Percentiles rank a stretch among this genome's conserved stretches.
Evolutionary conservation across 208 protist species (phyloP).

Genomic region (Crithidia fasciculata): DNA sequence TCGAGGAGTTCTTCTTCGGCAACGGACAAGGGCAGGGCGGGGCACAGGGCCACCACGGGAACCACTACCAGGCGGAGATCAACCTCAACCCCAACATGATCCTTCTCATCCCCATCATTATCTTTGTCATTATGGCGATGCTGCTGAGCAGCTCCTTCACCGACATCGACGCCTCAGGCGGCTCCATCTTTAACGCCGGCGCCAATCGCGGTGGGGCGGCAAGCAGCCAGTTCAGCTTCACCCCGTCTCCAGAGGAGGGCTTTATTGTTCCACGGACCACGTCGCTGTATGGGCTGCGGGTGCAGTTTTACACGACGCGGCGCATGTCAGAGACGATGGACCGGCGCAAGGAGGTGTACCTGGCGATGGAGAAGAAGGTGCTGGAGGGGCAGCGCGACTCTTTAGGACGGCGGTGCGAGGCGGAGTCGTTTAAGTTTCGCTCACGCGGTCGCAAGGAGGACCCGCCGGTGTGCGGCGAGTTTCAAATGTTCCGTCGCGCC

Average conservation of each 20-base stretch:
- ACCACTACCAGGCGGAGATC: constrained; percentile 43
- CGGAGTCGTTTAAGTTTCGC: constrained; percentile 73
- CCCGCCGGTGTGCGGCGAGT: constrained; percentile 69
- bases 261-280: constrained; percentile 59
- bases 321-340: constrained; percentile 63
- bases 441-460: constrained; percentile 62
- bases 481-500: constrained; percentile 45
- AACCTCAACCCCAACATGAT: constrained; percentile 59
- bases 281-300: constrained; percentile 56
- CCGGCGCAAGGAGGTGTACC: constrained; percentile 40
- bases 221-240: constrained; percentile 64
- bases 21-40: constrained; percentile 6
- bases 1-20: constrained; percentile 82
- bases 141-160: constrained; percentile 71
- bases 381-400: constrained; percentile 67
- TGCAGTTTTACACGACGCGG: constrained; percentile 73
- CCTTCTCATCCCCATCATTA: constrained; percentile 66
- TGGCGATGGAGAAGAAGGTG: constrained; percentile 65
- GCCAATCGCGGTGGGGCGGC: neutral
- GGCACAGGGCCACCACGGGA: constrained; percentile 2
- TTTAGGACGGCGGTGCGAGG: constrained; percentile 79
- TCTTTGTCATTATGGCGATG: constrained; percentile 80
- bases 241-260: constrained; percentile 51
- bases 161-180: constrained; percentile 41
- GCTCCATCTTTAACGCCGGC: constrained; percentile 23